Evolutionary conservation across 1,284 basidiomycete species (phyloP).

Genomic region (Leccinum fallax): DNA sequence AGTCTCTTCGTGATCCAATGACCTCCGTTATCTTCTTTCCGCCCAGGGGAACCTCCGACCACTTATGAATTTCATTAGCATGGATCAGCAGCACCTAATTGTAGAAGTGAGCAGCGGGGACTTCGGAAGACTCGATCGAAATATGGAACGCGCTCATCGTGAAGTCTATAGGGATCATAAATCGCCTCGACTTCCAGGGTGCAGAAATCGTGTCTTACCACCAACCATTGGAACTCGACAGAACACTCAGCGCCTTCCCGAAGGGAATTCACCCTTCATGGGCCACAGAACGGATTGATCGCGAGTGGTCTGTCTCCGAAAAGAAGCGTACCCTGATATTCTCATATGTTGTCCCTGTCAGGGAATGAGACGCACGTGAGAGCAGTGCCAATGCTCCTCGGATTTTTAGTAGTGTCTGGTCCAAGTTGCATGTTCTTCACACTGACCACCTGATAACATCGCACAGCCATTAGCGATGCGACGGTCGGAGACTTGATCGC

Average conservation of each 20-base stretch:
- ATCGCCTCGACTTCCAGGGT: slow-evolving; percentile 19
- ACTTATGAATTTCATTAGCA: slow-evolving; percentile 17
- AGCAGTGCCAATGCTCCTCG: slow-evolving; percentile 42
- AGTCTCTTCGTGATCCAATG: slow-evolving; percentile 13
- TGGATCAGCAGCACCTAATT: neutral
- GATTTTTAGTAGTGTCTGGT: slow-evolving; percentile 43
- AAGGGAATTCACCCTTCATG: slow-evolving; percentile 41
- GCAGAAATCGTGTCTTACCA: slow-evolving; percentile 36
- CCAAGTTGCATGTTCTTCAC: slow-evolving; percentile 43
- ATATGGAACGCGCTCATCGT: slow-evolving; percentile 31
- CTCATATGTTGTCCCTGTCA: slow-evolving; percentile 36
- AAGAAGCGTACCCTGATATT: slow-evolving; percentile 42
- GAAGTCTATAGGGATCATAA: slow-evolving; percentile 23
- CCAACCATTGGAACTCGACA: slow-evolving; percentile 43
- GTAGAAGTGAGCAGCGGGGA: neutral
- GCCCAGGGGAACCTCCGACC: slow-evolving; percentile 18
- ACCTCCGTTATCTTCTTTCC: slow-evolving; percentile 8
- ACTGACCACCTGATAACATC: slow-evolving; percentile 51
- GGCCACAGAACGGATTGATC: slow-evolving; percentile 15
- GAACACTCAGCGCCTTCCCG: slow-evolving; percentile 42
- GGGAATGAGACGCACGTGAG: slow-evolving; percentile 39
- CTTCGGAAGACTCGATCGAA: slow-evolving; percentile 46
- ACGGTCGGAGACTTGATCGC: slow-evolving; percentile 18
- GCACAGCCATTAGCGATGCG: slow-evolving; percentile 16
- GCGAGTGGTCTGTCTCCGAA: slow-evolving; percentile 40